Percentiles rank a stretch among this genome's conserved stretches.
Evolutionary conservation across 257 asterid genomes (phyloP).

Genomic region (Phtheirospermum japonicum): DNA sequence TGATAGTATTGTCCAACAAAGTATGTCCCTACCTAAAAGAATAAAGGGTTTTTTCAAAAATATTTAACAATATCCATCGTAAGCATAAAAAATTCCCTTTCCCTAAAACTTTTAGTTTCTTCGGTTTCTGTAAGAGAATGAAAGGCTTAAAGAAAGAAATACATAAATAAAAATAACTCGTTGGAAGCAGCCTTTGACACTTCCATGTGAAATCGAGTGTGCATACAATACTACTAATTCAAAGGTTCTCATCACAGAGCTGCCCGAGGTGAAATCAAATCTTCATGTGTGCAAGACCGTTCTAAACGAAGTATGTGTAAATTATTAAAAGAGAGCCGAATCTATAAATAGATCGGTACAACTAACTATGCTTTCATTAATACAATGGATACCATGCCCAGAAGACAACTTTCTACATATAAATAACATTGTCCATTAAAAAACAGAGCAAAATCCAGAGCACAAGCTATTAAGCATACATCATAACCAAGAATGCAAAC

Average conservation of each 20-base stretch:
- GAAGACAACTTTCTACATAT: constrained; percentile 14
- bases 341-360: background rate
- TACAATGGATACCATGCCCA: constrained; percentile 9
- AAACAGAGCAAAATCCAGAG: constrained; percentile 5
- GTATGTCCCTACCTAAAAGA: constrained; percentile 84
- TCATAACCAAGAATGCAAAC: background rate
- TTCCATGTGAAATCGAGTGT: background rate
- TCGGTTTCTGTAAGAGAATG: constrained; percentile 1
- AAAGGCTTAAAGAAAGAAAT: constrained; percentile 2
- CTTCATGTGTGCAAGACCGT: constrained; percentile 4
- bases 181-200: background rate
- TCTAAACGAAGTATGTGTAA: background rate
- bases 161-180: background rate
- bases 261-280: background rate
- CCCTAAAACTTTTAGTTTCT: background rate
- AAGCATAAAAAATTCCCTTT: background rate
- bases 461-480: background rate
- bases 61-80: constrained; percentile 14
- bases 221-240: background rate
- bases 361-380: too few relatives aligned
- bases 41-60: constrained; percentile 24
- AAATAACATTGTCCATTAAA: constrained; percentile 7
- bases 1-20: constrained; percentile 96
- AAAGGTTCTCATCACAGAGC: constrained; percentile 1
- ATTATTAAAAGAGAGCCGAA: constrained; percentile 1